Percentiles rank a stretch among this genome's conserved stretches.
Conservation (phyloP, 495 filamentous ascomycete species). For the Parachaetomium inaequale region DNA sequence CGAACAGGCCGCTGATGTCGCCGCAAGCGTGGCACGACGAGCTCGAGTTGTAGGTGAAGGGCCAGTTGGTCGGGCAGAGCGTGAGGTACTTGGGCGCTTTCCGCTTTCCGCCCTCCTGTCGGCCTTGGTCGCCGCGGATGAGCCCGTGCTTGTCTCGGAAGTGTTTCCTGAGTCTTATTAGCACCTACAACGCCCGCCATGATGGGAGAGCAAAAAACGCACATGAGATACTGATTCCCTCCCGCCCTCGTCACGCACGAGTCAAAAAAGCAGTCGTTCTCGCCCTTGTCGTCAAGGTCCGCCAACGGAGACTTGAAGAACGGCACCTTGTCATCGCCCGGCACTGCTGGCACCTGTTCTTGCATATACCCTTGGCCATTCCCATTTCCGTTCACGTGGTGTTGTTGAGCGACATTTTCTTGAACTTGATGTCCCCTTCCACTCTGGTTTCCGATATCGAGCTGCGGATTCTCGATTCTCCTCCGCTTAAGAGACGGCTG, state of each 20-base stretch:
- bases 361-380: neutral
- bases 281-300: slow-evolving; percentile 5
- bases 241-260: slow-evolving; percentile 4
- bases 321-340: neutral
- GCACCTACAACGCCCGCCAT: neutral
- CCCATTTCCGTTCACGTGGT: neutral
- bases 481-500: no score
- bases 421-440: neutral
- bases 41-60: slow-evolving; percentile 3
- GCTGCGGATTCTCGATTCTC: no score
- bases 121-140: slow-evolving; percentile 13
- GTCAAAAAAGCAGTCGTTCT: slow-evolving; percentile 17
- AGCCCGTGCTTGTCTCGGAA: slow-evolving; percentile 13
- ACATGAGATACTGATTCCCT: slow-evolving; percentile 9
- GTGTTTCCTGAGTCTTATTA: slow-evolving; percentile 7
- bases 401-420: no score
- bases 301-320: slow-evolving; percentile 3
- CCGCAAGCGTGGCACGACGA: slow-evolving; percentile 9
- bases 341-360: neutral
- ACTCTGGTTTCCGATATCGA: no score
- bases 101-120: neutral
- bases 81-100: slow-evolving; percentile 17
- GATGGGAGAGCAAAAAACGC: neutral
- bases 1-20: slow-evolving; percentile 1
- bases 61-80: slow-evolving; percentile 19